Percentiles rank a stretch among this genome's conserved stretches.
Conservation (phyloP, 169 alveolate genomes). For the Cryptosporidium sp. region DNA sequence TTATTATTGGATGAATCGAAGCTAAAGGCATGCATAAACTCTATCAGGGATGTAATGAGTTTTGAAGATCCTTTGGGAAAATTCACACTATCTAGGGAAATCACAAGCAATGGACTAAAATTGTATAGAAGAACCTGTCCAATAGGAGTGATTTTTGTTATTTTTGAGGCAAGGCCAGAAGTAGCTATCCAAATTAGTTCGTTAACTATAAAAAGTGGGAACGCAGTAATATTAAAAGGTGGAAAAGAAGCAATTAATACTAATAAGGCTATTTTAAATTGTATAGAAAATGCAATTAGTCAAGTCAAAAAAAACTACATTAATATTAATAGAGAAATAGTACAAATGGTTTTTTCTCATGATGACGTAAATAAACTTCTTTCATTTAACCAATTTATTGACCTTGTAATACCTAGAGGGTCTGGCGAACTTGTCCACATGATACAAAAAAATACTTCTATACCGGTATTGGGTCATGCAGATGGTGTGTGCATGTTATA, state of each 20-base stretch:
- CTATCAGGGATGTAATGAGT: constrained; percentile 42
- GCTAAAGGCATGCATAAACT: constrained; percentile 15
- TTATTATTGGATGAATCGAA: constrained; percentile 30
- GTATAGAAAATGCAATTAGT: constrained; percentile 46
- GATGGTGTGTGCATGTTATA: constrained; percentile 83
- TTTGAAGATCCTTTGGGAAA: constrained; percentile 75
- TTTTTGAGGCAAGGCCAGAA: constrained; percentile 83
- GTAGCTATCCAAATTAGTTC: constrained; percentile 82
- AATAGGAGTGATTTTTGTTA: constrained; percentile 79
- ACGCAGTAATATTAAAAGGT: constrained; percentile 77
- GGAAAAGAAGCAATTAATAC: constrained; percentile 74
- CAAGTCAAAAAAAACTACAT: constrained; percentile 18
- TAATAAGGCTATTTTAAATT: constrained; percentile 13
- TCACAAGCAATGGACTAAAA: constrained; percentile 77
- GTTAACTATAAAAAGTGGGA: constrained; percentile 80
- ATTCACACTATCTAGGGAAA: constrained; percentile 61
- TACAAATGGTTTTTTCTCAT: constrained; percentile 79
- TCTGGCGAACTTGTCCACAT: constrained; percentile 78
- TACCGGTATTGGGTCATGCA: constrained; percentile 81
- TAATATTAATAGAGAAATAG: constrained; percentile 24
- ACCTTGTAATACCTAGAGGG: constrained; percentile 84
- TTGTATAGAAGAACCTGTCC: constrained; percentile 80
- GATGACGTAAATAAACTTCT: constrained; percentile 79
- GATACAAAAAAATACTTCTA: constrained; percentile 77
- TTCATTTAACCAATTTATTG: constrained; percentile 78